phyloP scores from a whole-genome alignment of 768 basidiomycete genomes.

The Hericium erinaceus region DNA sequence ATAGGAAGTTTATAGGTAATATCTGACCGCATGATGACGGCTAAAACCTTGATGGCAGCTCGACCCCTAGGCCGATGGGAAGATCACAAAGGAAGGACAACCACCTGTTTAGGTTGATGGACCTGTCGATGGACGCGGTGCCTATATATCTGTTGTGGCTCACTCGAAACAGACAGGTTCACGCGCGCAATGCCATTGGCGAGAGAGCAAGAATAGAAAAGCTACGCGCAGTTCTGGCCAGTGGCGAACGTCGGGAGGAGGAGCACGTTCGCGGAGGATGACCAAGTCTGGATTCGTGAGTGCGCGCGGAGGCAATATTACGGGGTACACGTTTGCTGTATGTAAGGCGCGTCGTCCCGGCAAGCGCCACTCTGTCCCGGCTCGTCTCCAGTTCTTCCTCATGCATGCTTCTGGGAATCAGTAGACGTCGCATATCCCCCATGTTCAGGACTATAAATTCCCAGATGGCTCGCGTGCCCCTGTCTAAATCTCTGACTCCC shows the following conservation, averaged over 20 bases:
- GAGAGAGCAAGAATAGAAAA: neutral
- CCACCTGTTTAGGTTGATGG: too few relatives aligned
- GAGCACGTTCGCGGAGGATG: constrained; percentile 4
- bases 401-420: neutral
- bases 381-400: neutral
- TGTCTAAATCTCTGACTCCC: neutral
- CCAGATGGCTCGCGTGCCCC: neutral
- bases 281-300: neutral
- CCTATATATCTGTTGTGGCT: too few relatives aligned
- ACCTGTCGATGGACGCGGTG: too few relatives aligned
- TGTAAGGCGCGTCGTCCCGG: constrained; percentile 3
- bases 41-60: too few relatives aligned
- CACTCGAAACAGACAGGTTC: neutral
- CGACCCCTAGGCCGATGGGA: too few relatives aligned
- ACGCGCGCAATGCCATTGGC: constrained; percentile 9
- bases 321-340: constrained; percentile 7
- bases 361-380: neutral
- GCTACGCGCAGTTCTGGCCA: neutral
- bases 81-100: too few relatives aligned
- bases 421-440: neutral
- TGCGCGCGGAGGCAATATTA: too few relatives aligned
- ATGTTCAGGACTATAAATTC: neutral
- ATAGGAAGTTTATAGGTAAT: too few relatives aligned
- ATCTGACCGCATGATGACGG: too few relatives aligned
- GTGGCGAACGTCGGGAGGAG: neutral